Conservation (phyloP, 2,329 filamentous ascomycete species). For the Paraphaeosphaeria sporulosa region DNA sequence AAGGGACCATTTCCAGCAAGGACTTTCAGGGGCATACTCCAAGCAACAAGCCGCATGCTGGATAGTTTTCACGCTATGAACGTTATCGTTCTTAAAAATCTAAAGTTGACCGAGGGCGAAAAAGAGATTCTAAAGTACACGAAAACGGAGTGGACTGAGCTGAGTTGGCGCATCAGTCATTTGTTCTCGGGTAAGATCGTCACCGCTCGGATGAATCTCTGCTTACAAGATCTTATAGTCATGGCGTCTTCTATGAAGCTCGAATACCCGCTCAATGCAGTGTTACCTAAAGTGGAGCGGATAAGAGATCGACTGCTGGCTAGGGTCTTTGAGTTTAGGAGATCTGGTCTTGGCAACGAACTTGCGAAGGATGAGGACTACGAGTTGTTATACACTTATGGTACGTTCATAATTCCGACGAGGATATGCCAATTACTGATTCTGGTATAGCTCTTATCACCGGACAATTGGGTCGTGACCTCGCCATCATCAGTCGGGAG, state of each 20-base stretch:
- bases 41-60: conserved; percentile 81
- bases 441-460: conserved; percentile 65
- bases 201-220: neutral
- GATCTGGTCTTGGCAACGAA: conserved; percentile 63
- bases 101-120: conserved; percentile 79
- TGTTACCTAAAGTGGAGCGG: conserved; percentile 81
- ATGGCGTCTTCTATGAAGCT: conserved; percentile 93
- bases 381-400: conserved; percentile 91
- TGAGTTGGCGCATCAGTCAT: conserved; percentile 91
- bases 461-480: conserved; percentile 65
- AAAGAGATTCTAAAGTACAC: conserved; percentile 82
- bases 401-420: conserved; percentile 49
- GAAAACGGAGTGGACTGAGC: conserved; percentile 75
- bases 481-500: conserved; percentile 61
- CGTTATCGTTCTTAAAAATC: conserved; percentile 83
- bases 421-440: neutral
- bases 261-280: conserved; percentile 91
- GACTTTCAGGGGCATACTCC: conserved; percentile 76
- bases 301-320: conserved; percentile 83
- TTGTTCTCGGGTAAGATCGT: conserved; percentile 66
- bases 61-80: conserved; percentile 98
- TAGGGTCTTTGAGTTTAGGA: conserved; percentile 86
- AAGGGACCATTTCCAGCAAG: conserved; percentile 83
- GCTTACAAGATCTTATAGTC: conserved; percentile 57
- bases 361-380: conserved; percentile 79